phyloP scores from a whole-genome alignment of 2,329 filamentous ascomycete genomes.

The Macroventuria anomochaeta region DNA sequence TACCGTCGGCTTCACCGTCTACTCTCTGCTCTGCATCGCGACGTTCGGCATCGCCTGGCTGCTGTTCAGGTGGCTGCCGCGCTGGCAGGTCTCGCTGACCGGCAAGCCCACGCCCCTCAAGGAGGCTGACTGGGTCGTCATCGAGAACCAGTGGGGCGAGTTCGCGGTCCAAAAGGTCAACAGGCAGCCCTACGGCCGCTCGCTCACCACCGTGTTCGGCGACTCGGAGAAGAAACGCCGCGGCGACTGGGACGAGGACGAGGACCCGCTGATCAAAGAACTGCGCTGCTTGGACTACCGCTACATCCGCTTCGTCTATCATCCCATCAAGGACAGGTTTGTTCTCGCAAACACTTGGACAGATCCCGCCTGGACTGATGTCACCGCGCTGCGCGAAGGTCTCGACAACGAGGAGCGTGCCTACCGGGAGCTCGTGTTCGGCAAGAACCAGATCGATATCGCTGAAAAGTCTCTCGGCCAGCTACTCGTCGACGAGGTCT shows the following conservation, averaged over 20 bases:
- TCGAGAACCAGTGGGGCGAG: slow-evolving; percentile 98
- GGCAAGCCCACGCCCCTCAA: slow-evolving; percentile 73
- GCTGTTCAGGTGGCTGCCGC: slow-evolving; percentile 86
- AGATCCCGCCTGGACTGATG: slow-evolving; percentile 85
- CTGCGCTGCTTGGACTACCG: slow-evolving; percentile 87
- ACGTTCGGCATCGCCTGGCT: slow-evolving; percentile 83
- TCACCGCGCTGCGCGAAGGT: slow-evolving; percentile 75
- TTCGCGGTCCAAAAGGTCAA: slow-evolving; percentile 77
- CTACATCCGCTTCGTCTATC: slow-evolving; percentile 91
- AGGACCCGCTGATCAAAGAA: slow-evolving; percentile 76
- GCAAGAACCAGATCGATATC: slow-evolving; percentile 89
- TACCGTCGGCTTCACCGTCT: slow-evolving; percentile 69
- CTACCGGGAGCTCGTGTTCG: slow-evolving; percentile 84
- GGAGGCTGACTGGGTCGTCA: slow-evolving; percentile 86
- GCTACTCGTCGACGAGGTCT: slow-evolving; percentile 89
- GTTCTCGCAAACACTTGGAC: slow-evolving; percentile 89
- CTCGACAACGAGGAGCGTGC: slow-evolving; percentile 89
- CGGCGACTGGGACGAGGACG: slow-evolving; percentile 72
- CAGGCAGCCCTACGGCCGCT: slow-evolving; percentile 63
- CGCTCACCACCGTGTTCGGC: slow-evolving; percentile 74
- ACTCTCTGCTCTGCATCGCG: slow-evolving; percentile 71
- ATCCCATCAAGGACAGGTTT: slow-evolving; percentile 89
- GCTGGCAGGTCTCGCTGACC: slow-evolving; percentile 79
- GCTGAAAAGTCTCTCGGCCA: slow-evolving; percentile 84
- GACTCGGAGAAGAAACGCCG: slow-evolving; percentile 67